phyloP scores from a whole-genome alignment of 768 basidiomycete species.

The Mycena crocata region DNA sequence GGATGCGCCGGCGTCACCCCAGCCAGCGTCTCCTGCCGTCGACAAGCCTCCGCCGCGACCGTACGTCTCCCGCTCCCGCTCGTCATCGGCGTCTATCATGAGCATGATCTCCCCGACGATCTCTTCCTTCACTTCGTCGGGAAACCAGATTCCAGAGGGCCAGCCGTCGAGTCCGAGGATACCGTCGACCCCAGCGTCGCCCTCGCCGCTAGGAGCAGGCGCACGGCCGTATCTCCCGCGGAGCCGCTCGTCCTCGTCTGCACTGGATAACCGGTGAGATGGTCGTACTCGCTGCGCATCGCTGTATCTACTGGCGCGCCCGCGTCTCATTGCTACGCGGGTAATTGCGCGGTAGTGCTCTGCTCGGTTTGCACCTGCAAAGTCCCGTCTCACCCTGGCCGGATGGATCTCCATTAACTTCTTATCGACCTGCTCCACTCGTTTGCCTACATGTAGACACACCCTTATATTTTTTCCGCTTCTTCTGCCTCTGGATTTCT shows the following conservation, averaged over 20 bases:
- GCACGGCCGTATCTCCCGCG: slow-evolving; percentile 41
- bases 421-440: slow-evolving; percentile 17
- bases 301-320: not conserved
- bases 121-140: slow-evolving; percentile 20
- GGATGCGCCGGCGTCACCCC: slow-evolving; percentile 31
- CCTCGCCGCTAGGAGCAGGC: slow-evolving; percentile 23
- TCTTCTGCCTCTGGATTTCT: slow-evolving; percentile 5
- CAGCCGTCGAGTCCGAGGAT: slow-evolving; percentile 24
- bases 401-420: slow-evolving; percentile 33
- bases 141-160: slow-evolving; percentile 21
- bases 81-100: slow-evolving; percentile 58
- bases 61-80: slow-evolving; percentile 69
- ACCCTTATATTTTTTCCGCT: not conserved
- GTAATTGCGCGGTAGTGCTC: not conserved
- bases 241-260: slow-evolving; percentile 37
- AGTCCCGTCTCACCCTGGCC: slow-evolving; percentile 4
- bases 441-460: slow-evolving; percentile 21
- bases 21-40: slow-evolving; percentile 34
- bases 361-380: not conserved
- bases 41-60: slow-evolving; percentile 64
- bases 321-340: not conserved
- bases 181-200: slow-evolving; percentile 41
- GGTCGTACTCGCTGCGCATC: not conserved
- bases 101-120: slow-evolving; percentile 47
- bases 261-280: slow-evolving; percentile 23